Evolutionary conservation across 345 rosid genomes (phyloP).

Genomic region (Melastoma malabathricum): DNA sequence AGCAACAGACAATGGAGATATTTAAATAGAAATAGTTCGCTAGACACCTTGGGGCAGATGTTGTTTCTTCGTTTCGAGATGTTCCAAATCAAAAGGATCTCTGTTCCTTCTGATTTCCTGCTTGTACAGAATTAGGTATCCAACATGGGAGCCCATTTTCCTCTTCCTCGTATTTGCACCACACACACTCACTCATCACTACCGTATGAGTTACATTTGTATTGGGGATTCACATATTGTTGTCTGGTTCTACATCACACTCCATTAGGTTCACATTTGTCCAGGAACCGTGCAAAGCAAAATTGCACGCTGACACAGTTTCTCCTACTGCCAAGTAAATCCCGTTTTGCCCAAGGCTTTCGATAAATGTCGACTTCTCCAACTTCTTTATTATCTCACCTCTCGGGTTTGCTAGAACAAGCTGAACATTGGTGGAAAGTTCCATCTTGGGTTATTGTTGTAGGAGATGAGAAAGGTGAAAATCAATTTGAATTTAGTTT

Average conservation of each 20-base stretch:
- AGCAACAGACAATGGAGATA: too few species aligned
- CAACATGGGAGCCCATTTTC: too few species aligned
- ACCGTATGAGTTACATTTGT: too few species aligned
- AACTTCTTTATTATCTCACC: slow-evolving; percentile 68
- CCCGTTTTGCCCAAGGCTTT: slow-evolving; percentile 39
- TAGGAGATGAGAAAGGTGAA: not conserved
- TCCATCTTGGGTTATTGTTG: not conserved
- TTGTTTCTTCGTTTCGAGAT: too few species aligned
- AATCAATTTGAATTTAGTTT: too few species aligned
- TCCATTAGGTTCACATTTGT: slow-evolving; percentile 3
- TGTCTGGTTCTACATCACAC: slow-evolving; percentile 2
- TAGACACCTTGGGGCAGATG: too few species aligned
- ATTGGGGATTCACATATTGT: slow-evolving; percentile 9
- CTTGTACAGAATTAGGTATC: too few species aligned
- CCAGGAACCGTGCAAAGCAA: slow-evolving; percentile 14
- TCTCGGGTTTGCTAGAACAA: slow-evolving; percentile 48
- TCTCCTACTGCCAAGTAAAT: slow-evolving; percentile 38
- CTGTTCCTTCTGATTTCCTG: too few species aligned
- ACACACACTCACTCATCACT: too few species aligned
- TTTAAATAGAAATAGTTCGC: too few species aligned
- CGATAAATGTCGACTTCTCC: slow-evolving; percentile 36
- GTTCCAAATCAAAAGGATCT: too few species aligned
- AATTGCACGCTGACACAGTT: slow-evolving; percentile 42
- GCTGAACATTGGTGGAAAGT: slow-evolving; percentile 14
- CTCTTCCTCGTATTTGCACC: too few species aligned